Percentiles rank a stretch among this genome's conserved stretches.
Conservation (phyloP, 371 early-diverging fungal genomes). For the Syncephalastrum sp. region DNA sequence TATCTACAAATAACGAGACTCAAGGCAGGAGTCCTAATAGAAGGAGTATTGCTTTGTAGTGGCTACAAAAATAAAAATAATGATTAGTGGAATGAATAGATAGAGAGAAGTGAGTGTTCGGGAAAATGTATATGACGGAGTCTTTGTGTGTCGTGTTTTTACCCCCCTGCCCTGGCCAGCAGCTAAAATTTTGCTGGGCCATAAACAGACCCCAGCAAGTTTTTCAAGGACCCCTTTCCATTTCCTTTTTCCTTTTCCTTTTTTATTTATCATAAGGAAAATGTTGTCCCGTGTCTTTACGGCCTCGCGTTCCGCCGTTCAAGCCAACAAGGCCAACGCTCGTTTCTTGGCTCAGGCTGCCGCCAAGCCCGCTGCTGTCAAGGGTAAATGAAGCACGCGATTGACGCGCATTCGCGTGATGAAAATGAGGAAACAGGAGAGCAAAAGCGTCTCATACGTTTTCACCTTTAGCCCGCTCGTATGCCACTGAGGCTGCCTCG, state of each 20-base stretch:
- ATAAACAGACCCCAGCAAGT: too few relatives aligned
- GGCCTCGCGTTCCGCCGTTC: slow-evolving; percentile 27
- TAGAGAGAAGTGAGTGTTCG: too few relatives aligned
- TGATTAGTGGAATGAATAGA: too few relatives aligned
- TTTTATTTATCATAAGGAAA: slow-evolving; percentile 3
- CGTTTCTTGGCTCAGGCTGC: slow-evolving; percentile 20
- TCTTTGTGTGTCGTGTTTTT: too few relatives aligned
- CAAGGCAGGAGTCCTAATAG: too few relatives aligned
- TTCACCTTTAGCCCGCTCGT: slow-evolving; percentile 26
- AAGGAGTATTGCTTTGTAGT: too few relatives aligned
- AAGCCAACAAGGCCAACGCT: slow-evolving; percentile 29
- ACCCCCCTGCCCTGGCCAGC: too few relatives aligned
- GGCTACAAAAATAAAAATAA: too few relatives aligned
- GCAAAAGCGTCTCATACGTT: background rate
- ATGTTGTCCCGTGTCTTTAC: slow-evolving; percentile 21
- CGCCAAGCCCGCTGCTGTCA: slow-evolving; percentile 22
- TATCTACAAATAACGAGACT: too few relatives aligned
- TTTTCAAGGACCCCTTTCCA: too few relatives aligned
- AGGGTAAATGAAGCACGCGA: slow-evolving; percentile 16
- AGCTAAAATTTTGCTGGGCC: too few relatives aligned
- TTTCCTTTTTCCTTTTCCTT: slow-evolving; percentile 5
- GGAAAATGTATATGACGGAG: too few relatives aligned
- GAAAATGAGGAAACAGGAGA: background rate
- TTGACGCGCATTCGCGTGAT: slow-evolving; percentile 1
- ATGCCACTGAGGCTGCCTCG: slow-evolving; percentile 35